A percentile compares a stretch with the other conserved stretches of the same genome.
Conservation (phyloP, 345 rosid species). For the Barbarea vulgaris region DNA sequence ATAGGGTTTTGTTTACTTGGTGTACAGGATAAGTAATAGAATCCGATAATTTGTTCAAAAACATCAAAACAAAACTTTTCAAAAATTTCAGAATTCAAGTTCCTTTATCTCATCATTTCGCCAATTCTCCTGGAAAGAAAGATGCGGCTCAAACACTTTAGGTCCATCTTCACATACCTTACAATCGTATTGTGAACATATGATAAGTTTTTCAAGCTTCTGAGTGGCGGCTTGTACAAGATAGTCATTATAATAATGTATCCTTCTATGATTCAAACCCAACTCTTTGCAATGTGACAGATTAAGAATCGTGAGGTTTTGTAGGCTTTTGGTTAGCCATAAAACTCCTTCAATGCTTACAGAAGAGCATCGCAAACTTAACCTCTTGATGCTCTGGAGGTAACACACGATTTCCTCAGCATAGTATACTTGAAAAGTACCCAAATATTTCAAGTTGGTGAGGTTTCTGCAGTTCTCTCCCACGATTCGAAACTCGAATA, state of each 20-base stretch:
- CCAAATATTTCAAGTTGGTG: conserved; percentile 12
- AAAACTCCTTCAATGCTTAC: not conserved
- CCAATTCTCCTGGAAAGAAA: not conserved
- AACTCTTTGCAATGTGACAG: conserved; percentile 1
- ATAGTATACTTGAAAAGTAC: not conserved
- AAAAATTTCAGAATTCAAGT: conserved; percentile 8
- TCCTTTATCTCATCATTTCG: conserved; percentile 12
- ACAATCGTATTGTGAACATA: not conserved
- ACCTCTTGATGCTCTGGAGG: conserved; percentile 9
- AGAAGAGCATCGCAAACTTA: conserved; percentile 6
- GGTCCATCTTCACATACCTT: not conserved
- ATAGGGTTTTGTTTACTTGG: too few species aligned
- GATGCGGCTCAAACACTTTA: not conserved
- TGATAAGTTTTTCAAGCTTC: conserved; percentile 16
- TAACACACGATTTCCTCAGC: not conserved
- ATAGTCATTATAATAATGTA: not conserved
- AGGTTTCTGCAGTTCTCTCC: not conserved
- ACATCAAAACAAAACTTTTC: not conserved
- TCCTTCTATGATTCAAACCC: not conserved
- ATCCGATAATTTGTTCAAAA: not conserved
- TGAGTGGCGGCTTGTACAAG: not conserved
- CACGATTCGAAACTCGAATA: not conserved
- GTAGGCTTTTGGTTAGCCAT: not conserved
- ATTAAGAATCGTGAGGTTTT: conserved; percentile 12
- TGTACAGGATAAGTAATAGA: too few species aligned